Base-by-base conservation (phyloP, 768 basidiomycete species). In the Wakefieldia striispora region DNA sequence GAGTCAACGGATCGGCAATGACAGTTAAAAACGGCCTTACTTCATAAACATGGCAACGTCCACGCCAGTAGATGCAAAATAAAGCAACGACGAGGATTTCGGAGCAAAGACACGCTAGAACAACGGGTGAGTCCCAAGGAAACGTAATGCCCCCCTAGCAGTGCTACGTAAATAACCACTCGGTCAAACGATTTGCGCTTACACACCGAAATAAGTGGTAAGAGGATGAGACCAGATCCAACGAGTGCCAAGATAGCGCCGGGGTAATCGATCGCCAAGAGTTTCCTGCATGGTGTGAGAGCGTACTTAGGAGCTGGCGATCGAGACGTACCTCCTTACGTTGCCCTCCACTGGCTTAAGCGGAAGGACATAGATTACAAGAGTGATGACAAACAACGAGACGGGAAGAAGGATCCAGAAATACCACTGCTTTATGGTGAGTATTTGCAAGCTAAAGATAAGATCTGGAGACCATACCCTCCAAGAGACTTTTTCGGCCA, bases 111-210 rank as follows among this genome's bases (percentile, higher is more conserved):
- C 82, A 78, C 0, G 72, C 82, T 27, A 88, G 63, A 45, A 92
- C 83, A 2, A 80, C 71, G 0, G 84, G 77, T 0, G 85, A 88
- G 7, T 63, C 70, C 89, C 88, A 90, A 1, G 86, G 76, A 57
- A 87, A 88, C 2, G 81, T 82, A 0, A 83, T 77, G 0, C 88
- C 87, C 21, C 86, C 87, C 84, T 85, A 12, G n/a, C n/a, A n/a
- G 31, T 12, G 42, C 9, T 17, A 41, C 4, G 40, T 56, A 27
- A 58, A 40, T 33, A 36, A 43, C 26, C 14, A 43, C 33, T 8
- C 19, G 5, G 9, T 42, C n/a, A 8, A 42, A 29, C 7, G 20
- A 44, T 43, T 23, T 9, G 12, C 43, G 20, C 42, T 19, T 4
- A 60, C 75, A 14, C 54, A 82, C 83, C 86, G 86, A 89, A 26